A percentile compares a stretch with the other conserved stretches of the same genome.
Evolutionary conservation across 2,329 filamentous ascomycete species (phyloP).

Genomic region (Westerdykella sp.): DNA sequence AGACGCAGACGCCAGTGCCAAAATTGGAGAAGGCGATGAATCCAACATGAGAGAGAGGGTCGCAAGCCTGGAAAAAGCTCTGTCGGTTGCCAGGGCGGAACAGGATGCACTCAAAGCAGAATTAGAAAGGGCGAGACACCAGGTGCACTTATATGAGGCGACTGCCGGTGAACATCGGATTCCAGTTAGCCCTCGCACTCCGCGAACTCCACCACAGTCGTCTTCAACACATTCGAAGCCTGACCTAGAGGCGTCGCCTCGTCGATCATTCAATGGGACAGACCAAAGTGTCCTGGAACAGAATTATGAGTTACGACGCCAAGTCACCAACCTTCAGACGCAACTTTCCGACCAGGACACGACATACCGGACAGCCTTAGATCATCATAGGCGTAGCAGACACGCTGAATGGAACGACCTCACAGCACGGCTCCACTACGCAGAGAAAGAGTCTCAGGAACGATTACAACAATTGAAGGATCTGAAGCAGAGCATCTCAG

Average conservation of each 20-base stretch:
- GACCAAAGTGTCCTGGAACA: slow-evolving; percentile 14
- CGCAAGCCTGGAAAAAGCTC: slow-evolving; percentile 12
- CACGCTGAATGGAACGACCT: slow-evolving; percentile 23
- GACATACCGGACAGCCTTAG: slow-evolving; percentile 7
- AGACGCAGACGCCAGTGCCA: too few relatives aligned
- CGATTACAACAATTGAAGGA: slow-evolving; percentile 57
- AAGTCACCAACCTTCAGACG: slow-evolving; percentile 21
- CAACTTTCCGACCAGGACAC: slow-evolving; percentile 17
- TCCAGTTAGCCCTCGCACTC: slow-evolving; percentile 7
- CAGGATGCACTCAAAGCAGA: slow-evolving; percentile 20
- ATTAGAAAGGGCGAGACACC: slow-evolving; percentile 18
- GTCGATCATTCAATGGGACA: slow-evolving; percentile 3
- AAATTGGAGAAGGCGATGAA: too few relatives aligned
- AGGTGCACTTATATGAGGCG: slow-evolving; percentile 13
- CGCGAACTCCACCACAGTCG: slow-evolving; percentile 1
- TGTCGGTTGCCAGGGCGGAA: slow-evolving; percentile 19
- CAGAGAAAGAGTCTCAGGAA: slow-evolving; percentile 52
- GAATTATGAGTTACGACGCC: slow-evolving; percentile 19
- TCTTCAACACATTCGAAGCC: slow-evolving; percentile 3
- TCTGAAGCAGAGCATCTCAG: slow-evolving; percentile 66
- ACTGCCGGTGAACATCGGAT: slow-evolving; percentile 12
- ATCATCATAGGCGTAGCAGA: slow-evolving; percentile 3
- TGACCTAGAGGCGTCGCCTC: slow-evolving; percentile 4
- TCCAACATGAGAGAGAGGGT: too few relatives aligned
- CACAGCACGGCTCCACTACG: slow-evolving; percentile 23